Percentiles rank a stretch among this genome's conserved stretches.
Evolutionary conservation across 768 basidiomycete genomes (phyloP).

Genomic region (Russula virescens): DNA sequence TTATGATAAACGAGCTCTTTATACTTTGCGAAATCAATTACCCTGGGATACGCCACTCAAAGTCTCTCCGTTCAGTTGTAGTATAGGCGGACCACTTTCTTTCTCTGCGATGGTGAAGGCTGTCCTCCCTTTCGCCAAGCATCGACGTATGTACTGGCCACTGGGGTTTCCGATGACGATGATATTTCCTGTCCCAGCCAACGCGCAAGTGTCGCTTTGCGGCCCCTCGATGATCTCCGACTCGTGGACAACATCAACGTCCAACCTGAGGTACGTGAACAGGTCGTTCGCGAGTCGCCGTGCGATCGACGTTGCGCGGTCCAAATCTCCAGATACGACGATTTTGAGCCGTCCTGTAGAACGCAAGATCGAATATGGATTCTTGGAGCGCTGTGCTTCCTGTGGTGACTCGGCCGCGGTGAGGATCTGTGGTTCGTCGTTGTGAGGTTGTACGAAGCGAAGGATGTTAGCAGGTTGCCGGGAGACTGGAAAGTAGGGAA

Average conservation of each 20-base stretch:
- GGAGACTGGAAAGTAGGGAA: not conserved
- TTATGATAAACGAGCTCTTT: not conserved
- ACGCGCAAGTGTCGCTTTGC: slow-evolving; percentile 25
- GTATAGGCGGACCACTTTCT: not conserved
- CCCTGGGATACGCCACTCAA: slow-evolving; percentile 13
- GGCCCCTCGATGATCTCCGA: slow-evolving; percentile 28
- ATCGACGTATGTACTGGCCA: slow-evolving; percentile 25
- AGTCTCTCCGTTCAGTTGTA: slow-evolving; percentile 14
- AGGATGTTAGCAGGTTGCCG: too few species aligned
- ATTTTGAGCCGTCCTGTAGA: slow-evolving; percentile 49
- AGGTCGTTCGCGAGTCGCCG: slow-evolving; percentile 64
- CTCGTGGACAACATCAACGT: slow-evolving; percentile 52
- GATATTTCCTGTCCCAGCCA: slow-evolving; percentile 50
- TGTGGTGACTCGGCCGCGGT: not conserved
- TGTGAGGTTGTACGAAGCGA: not conserved
- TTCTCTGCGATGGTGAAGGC: slow-evolving; percentile 23
- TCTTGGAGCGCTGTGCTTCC: slow-evolving; percentile 15
- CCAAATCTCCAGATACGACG: slow-evolving; percentile 38
- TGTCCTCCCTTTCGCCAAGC: slow-evolving; percentile 21
- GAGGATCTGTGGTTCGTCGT: not conserved
- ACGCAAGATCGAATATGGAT: slow-evolving; percentile 57
- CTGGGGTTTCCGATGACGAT: slow-evolving; percentile 47
- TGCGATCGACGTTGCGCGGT: slow-evolving; percentile 47
- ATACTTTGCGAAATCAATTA: slow-evolving; percentile 20
- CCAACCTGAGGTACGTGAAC: slow-evolving; percentile 61